Evolutionary conservation across 208 protist genomes (phyloP), one percentile per base, ranked within the genome.

Genomic region (Angomonas deanei): DNA sequence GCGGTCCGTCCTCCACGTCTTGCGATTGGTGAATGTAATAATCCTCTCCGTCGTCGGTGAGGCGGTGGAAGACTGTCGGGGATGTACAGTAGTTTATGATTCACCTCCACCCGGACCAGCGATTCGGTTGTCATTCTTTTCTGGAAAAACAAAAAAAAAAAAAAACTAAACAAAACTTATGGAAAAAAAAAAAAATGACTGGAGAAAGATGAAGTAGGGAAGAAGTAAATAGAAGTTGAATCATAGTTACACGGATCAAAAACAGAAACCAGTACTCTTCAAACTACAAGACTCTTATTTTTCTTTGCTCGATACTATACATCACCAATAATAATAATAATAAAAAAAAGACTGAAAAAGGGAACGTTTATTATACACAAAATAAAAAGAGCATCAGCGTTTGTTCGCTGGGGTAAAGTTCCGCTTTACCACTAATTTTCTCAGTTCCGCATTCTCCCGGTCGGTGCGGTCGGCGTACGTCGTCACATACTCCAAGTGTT

Each of bases 391-490:
- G 36, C 36, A n/a, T 42, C 36, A 42, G 36, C 15, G 36, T 8
- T 42, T 42, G 11, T 42, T 42, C 36, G 36, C 36, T 42, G 15
- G 36, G 28, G 27, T 33, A 38, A 57, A 23, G 42, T 49, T 28
- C 47, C 28, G 26, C 50, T 56, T 56, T 8, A 86, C 68, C 3
- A 88, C 72, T 10, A 88, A 59, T 1, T 74, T 78, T 21, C 85
- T 74, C 55, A 92, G 74, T 58, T 82, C 72, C 49, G 77, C 72
- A 64, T 92, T 92, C 70, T 92, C 74, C 55, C 69, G 31, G 38
- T 88, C 82, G 34, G 88, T 71, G 28, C 76, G 68, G 24, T 92
- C 82, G 4, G 86, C 86, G 61, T 92, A 92, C 36, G 59, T 58
- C 30, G 76, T 83, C 1, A 92, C 86, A 26, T 89, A 57, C 31